Conservation (phyloP, 1,284 basidiomycete species). For the Cryptococcus sp. region DNA sequence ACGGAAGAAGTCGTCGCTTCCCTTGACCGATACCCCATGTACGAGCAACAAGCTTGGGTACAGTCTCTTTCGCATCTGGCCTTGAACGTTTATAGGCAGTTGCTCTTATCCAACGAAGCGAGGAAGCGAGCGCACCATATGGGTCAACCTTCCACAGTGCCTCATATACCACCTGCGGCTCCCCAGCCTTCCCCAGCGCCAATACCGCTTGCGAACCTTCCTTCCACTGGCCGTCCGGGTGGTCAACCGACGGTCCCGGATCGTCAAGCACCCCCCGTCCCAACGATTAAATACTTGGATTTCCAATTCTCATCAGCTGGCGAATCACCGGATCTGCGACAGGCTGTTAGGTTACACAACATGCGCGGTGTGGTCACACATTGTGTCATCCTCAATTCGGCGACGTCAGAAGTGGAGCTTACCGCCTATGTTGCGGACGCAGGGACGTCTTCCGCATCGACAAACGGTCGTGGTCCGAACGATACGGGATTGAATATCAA, state of each 20-base stretch:
- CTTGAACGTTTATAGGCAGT: slow-evolving; percentile 37
- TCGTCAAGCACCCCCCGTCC: slow-evolving; percentile 15
- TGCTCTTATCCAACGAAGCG: slow-evolving; percentile 37
- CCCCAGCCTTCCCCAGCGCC: slow-evolving; percentile 9
- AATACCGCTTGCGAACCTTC: slow-evolving; percentile 6
- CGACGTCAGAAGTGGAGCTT: slow-evolving; percentile 43
- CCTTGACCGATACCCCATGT: slow-evolving; percentile 40
- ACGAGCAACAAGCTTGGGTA: slow-evolving; percentile 47
- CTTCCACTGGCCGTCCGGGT: slow-evolving; percentile 9
- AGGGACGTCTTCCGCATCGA: not conserved
- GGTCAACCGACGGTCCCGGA: slow-evolving; percentile 6
- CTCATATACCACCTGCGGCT: not conserved
- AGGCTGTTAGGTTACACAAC: slow-evolving; percentile 43
- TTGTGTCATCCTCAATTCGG: slow-evolving; percentile 36
- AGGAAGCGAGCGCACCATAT: slow-evolving; percentile 19
- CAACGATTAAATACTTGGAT: slow-evolving; percentile 33
- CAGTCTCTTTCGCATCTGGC: slow-evolving; percentile 35
- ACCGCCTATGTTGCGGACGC: slow-evolving; percentile 39
- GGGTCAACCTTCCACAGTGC: slow-evolving; percentile 1
- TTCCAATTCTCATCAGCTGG: slow-evolving; percentile 25
- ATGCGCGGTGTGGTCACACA: slow-evolving; percentile 46
- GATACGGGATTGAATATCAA: not conserved
- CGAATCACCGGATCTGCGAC: slow-evolving; percentile 7
- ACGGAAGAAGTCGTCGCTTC: slow-evolving; percentile 48
- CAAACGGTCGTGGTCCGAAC: not conserved